Percentiles rank a stretch among this genome's conserved stretches.
Evolutionary conservation across 805 yeast genomes (phyloP).

Genomic region (Ogataea thermomethanolica): DNA sequence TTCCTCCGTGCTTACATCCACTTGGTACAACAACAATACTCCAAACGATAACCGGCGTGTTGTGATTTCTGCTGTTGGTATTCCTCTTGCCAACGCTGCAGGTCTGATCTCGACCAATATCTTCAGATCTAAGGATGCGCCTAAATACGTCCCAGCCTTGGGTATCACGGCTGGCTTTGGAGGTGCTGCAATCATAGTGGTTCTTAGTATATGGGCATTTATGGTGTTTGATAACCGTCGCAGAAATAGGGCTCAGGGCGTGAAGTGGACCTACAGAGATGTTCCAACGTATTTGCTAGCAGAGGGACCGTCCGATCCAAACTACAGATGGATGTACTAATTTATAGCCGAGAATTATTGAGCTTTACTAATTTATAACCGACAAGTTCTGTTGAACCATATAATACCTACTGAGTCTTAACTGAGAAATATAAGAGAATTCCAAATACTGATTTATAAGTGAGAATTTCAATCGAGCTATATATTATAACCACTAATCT

Average conservation of each 20-base stretch:
- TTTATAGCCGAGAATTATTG: not conserved
- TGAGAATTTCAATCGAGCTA: not conserved
- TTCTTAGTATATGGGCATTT: constrained; percentile 22
- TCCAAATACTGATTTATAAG: not conserved
- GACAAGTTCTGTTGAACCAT: no score
- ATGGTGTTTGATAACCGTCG: constrained; percentile 43
- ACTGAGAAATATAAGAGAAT: not conserved
- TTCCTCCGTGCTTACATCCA: constrained; percentile 46
- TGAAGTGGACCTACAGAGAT: constrained; percentile 37
- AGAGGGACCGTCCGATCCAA: constrained; percentile 43
- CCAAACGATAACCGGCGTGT: constrained; percentile 46
- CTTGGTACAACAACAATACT: constrained; percentile 49
- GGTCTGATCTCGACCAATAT: constrained; percentile 53
- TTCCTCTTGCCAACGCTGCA: constrained; percentile 55
- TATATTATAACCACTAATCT: constrained; percentile 13
- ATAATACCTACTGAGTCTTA: not conserved
- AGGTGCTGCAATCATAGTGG: constrained; percentile 38
- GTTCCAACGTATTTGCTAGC: constrained; percentile 41
- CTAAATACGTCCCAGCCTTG: constrained; percentile 50
- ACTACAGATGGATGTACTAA: constrained; percentile 16
- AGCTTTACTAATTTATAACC: not conserved
- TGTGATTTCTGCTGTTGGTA: constrained; percentile 45
- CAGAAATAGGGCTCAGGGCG: constrained; percentile 40
- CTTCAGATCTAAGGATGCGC: constrained; percentile 49
- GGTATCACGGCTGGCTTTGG: constrained; percentile 45